These are phyloP conservation scores for Aspergillus brasiliensis DNA, from an alignment of 2,329 filamentous ascomycete genomes.

Conservation along the genomic window DNA sequence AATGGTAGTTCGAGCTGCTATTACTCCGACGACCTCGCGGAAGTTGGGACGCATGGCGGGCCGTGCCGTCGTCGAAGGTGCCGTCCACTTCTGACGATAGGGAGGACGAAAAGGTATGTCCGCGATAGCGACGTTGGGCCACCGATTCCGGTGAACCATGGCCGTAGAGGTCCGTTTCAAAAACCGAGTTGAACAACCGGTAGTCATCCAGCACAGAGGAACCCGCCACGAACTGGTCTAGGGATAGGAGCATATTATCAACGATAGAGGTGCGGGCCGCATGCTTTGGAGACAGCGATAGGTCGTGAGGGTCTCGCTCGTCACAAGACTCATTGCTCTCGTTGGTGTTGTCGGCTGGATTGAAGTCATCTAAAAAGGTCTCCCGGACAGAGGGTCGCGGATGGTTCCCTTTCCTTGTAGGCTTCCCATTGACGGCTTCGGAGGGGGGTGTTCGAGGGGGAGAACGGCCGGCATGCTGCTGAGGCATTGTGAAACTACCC, in stretches of 20 bases:
- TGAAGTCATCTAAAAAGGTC: constrained; percentile 43
- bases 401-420: constrained; percentile 30
- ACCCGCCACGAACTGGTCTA: constrained; percentile 72
- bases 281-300: constrained; percentile 75
- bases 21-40: constrained; percentile 69
- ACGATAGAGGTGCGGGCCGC: constrained; percentile 88
- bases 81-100: constrained; percentile 59
- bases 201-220: constrained; percentile 38
- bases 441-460: constrained; percentile 46
- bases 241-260: constrained; percentile 90
- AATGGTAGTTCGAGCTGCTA: constrained; percentile 73
- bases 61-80: constrained; percentile 38
- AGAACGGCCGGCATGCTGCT: constrained; percentile 33
- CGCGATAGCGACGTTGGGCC: constrained; percentile 50
- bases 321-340: constrained; percentile 41
- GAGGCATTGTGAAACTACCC: constrained; percentile 29
- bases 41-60: constrained; percentile 45
- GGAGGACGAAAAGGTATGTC: constrained; percentile 63
- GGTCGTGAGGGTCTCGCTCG: constrained; percentile 65
- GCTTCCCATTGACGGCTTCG: constrained; percentile 35
- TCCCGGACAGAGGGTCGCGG: constrained; percentile 42
- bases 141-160: constrained; percentile 33
- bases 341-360: constrained; percentile 34
- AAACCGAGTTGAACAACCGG: constrained; percentile 43
- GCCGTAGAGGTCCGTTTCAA: constrained; percentile 41